phyloP scores from a whole-genome alignment of 2,329 filamentous ascomycete species.

The Colletotrichum shisoi region DNA sequence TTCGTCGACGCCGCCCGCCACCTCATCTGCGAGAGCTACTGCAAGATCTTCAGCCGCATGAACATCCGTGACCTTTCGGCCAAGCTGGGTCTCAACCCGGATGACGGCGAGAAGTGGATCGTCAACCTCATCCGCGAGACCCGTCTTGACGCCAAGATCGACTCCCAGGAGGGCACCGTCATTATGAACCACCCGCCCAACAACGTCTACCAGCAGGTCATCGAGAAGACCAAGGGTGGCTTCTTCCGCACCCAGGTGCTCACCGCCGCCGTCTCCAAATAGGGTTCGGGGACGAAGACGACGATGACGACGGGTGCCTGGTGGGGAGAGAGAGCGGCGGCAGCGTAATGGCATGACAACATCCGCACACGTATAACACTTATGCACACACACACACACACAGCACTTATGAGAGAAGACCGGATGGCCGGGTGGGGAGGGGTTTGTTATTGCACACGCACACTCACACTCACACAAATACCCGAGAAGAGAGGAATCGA shows the following conservation, averaged over 20 bases:
- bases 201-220: slow-evolving; percentile 98
- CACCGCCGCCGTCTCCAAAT: slow-evolving; percentile 69
- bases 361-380: not conserved
- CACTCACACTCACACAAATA: not conserved
- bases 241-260: slow-evolving; percentile 99
- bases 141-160: slow-evolving; percentile 96
- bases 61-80: slow-evolving; percentile 96
- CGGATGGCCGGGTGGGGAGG: not conserved
- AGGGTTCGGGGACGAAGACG: slow-evolving; percentile 40
- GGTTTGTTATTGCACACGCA: not conserved
- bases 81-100: slow-evolving; percentile 87
- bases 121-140: slow-evolving; percentile 99
- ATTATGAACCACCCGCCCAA: slow-evolving; percentile 99
- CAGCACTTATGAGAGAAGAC: not conserved
- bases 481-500: slow-evolving; percentile 9
- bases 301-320: not conserved
- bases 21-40: slow-evolving; percentile 98
- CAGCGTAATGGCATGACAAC: slow-evolving; percentile 5
- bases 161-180: slow-evolving; percentile 98
- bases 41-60: slow-evolving; percentile 99
- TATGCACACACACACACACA: not conserved
- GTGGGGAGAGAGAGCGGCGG: slow-evolving; percentile 7
- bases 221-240: slow-evolving; percentile 97
- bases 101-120: slow-evolving; percentile 99
- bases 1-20: slow-evolving; percentile 96